Percentiles rank a stretch among this genome's conserved stretches.
Conservation (phyloP, 2,329 filamentous ascomycete species). For the Colletotrichum salicis region DNA sequence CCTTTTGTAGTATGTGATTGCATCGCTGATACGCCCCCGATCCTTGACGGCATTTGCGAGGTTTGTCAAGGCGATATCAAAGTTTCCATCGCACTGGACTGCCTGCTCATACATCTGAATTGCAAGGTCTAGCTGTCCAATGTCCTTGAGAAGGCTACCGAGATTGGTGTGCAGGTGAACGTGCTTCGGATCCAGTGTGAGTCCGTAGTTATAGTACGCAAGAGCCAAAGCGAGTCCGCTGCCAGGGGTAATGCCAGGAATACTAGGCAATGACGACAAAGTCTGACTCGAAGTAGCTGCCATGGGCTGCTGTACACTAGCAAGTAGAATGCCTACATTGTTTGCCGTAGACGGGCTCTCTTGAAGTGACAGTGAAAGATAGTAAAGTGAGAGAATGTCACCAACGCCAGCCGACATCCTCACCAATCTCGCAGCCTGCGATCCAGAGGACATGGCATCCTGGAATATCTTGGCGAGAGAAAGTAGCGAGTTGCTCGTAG, state of each 20-base stretch:
- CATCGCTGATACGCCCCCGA: conserved; percentile 89
- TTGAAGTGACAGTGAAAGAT: conserved; percentile 91
- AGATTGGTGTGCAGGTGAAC: conserved; percentile 97
- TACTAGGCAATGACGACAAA: conserved; percentile 48
- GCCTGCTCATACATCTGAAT: conserved; percentile 98
- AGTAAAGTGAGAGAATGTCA: conserved; percentile 94
- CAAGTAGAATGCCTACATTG: conserved; percentile 96
- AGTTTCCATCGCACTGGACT: conserved; percentile 89
- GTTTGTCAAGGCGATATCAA: conserved; percentile 97
- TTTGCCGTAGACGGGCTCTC: conserved; percentile 98
- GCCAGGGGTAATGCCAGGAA: conserved; percentile 84
- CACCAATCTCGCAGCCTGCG: conserved; percentile 62
- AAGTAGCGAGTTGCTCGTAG: conserved; percentile 93
- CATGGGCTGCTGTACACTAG: conserved; percentile 81
- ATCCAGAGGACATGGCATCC: conserved; percentile 86
- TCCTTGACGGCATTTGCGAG: conserved; percentile 98
- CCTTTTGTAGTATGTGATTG: conserved; percentile 89
- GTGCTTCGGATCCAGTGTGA: conserved; percentile 86
- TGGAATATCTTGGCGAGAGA: conserved; percentile 98
- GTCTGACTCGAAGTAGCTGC: conserved; percentile 44
- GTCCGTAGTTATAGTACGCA: conserved; percentile 94
- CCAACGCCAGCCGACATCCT: conserved; percentile 80
- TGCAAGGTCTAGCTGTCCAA: conserved; percentile 89
- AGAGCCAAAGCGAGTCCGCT: conserved; percentile 90
- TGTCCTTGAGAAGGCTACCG: conserved; percentile 94